Evolutionary conservation across 768 basidiomycete genomes (phyloP).

Genomic region (Chiua virens): DNA sequence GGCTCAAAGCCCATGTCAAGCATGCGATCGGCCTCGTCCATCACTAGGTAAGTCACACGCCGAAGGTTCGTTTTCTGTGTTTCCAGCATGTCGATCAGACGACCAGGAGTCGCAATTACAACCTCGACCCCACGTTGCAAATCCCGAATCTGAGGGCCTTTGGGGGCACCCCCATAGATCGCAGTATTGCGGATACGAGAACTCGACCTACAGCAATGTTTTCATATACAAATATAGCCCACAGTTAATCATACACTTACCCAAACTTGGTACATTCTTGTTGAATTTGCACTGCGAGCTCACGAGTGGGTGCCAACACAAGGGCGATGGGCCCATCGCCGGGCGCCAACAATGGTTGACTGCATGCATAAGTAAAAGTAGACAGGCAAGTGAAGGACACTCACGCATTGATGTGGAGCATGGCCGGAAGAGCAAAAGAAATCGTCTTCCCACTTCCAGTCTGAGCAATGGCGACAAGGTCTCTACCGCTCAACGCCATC

Average conservation of each 20-base stretch:
- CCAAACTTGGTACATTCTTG: slow-evolving; percentile 99
- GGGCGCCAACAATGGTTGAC: slow-evolving; percentile 88
- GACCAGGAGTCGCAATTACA: slow-evolving; percentile 99
- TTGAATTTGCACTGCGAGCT: slow-evolving; percentile 98
- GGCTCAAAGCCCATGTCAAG: slow-evolving; percentile 99
- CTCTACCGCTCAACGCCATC: slow-evolving; percentile 93
- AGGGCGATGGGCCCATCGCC: slow-evolving; percentile 98
- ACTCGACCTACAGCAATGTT: slow-evolving; percentile 56
- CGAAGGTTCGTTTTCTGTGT: slow-evolving; percentile 94
- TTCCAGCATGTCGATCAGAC: slow-evolving; percentile 99
- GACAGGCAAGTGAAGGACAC: slow-evolving; percentile 27
- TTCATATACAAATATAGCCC: not conserved
- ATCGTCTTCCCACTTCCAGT: slow-evolving; percentile 99
- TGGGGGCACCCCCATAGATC: slow-evolving; percentile 98
- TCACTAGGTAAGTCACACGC: slow-evolving; percentile 94
- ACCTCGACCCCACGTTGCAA: slow-evolving; percentile 96
- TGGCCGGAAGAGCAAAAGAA: slow-evolving; percentile 96
- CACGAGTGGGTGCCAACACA: slow-evolving; percentile 95
- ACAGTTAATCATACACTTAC: slow-evolving; percentile 38
- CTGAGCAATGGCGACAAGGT: slow-evolving; percentile 95
- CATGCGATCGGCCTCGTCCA: slow-evolving; percentile 99
- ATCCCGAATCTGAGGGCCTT: slow-evolving; percentile 98
- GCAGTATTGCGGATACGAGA: slow-evolving; percentile 98
- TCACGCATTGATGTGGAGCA: slow-evolving; percentile 99
- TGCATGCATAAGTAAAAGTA: slow-evolving; percentile 28